These are phyloP conservation scores for Botrytis hyacinthi DNA, from an alignment of 2,329 filamentous ascomycete genomes.

Conservation along the genomic window DNA sequence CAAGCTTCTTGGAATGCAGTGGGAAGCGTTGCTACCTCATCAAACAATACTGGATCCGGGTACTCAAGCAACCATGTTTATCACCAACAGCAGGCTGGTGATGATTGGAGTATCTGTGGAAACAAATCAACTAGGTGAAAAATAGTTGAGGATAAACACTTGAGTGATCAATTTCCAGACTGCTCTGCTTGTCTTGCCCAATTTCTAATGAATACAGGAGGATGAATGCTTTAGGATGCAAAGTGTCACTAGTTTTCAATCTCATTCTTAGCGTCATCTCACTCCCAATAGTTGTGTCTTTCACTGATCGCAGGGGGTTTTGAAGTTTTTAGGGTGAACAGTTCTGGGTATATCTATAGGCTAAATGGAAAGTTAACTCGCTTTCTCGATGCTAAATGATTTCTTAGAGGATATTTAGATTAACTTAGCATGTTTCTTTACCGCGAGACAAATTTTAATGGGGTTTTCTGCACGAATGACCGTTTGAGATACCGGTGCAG, in stretches of 20 bases:
- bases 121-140: not conserved
- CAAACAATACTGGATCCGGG: no score
- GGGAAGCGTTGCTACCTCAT: not conserved
- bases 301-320: not conserved
- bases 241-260: not conserved
- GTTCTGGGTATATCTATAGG: not conserved
- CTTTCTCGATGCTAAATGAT: accelerated
- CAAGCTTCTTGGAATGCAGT: constrained; percentile 8
- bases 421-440: not conserved
- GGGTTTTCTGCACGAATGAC: not conserved
- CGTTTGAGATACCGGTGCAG: not conserved
- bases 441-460: not conserved
- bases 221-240: not conserved
- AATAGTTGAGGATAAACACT: not conserved
- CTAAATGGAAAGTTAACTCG: not conserved
- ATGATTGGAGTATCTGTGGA: constrained; percentile 9
- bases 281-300: not conserved
- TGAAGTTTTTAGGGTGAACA: not conserved
- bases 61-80: not conserved
- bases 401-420: no score
- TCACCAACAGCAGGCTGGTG: not conserved
- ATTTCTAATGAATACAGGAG: not conserved
- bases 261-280: not conserved
- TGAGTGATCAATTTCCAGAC: not conserved
- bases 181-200: not conserved